These are phyloP conservation scores for Dendrobium catenatum DNA, from an alignment of 106 monocot species.

Conservation along the genomic window DNA sequence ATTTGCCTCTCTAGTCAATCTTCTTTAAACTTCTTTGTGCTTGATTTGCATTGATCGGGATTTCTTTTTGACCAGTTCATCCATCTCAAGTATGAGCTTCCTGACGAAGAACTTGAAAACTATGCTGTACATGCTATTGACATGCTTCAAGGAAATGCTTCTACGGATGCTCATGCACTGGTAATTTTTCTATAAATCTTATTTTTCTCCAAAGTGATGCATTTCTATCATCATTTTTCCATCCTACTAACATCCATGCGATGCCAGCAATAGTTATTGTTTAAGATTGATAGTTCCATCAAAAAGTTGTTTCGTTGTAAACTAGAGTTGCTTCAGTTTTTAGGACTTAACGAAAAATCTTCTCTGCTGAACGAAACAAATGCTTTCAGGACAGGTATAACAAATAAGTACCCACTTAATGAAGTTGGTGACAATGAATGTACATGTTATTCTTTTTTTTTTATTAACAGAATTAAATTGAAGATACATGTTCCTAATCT, in stretches of 20 bases:
- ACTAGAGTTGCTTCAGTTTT: not conserved
- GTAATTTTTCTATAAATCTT: conserved; percentile 30
- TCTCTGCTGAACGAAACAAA: not conserved
- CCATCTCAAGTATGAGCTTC: conserved; percentile 55
- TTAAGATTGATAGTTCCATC: not conserved
- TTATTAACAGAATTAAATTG: not conserved
- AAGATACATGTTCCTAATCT: not conserved
- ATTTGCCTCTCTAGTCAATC: not conserved
- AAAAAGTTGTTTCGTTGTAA: not conserved
- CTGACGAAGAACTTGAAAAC: conserved; percentile 68
- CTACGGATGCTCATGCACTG: conserved; percentile 67
- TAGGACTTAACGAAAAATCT: not conserved
- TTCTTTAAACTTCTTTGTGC: not conserved
- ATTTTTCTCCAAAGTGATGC: not conserved
- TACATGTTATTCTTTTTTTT: not conserved
- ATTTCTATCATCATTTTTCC: not conserved
- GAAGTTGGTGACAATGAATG: not conserved
- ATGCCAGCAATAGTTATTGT: not conserved
- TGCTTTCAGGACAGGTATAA: not conserved
- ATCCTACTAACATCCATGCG: not conserved
- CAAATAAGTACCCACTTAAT: not conserved
- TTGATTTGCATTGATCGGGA: conserved; percentile 3
- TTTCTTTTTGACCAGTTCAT: conserved; percentile 34
- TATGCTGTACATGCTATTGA: conserved; percentile 57
- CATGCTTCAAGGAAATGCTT: conserved; percentile 66